These are phyloP conservation scores for button mushroom (Agaricus bisporus) DNA, from an alignment of 768 basidiomycete genomes.

Conservation along the genomic window DNA sequence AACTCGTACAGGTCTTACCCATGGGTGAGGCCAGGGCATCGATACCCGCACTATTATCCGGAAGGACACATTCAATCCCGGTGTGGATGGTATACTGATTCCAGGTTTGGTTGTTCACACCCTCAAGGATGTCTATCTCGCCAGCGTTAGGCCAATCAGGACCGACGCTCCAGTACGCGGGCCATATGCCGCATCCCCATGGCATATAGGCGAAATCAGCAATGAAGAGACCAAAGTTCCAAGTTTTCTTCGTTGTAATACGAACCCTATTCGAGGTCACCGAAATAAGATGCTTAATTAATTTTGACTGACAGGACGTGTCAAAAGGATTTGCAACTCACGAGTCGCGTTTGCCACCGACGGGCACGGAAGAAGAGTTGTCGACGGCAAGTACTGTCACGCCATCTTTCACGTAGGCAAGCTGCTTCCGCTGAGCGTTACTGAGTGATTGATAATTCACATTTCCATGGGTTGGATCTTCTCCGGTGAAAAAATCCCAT, in stretches of 20 bases:
- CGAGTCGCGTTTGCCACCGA: slow-evolving; percentile 51
- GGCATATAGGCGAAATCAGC: slow-evolving; percentile 68
- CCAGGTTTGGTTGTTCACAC: slow-evolving; percentile 48
- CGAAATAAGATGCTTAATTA: not conserved
- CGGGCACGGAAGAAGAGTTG: slow-evolving; percentile 36
- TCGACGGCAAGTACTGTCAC: slow-evolving; percentile 61
- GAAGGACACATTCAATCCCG: slow-evolving; percentile 30
- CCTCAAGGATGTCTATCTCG: slow-evolving; percentile 73
- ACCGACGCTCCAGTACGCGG: slow-evolving; percentile 46
- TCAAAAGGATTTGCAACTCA: slow-evolving; percentile 19
- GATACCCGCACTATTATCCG: slow-evolving; percentile 16
- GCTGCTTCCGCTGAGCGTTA: slow-evolving; percentile 43
- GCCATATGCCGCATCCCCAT: slow-evolving; percentile 60
- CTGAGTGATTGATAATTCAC: slow-evolving; percentile 50
- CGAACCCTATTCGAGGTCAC: slow-evolving; percentile 46
- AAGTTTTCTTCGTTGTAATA: slow-evolving; percentile 56
- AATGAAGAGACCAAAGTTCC: slow-evolving; percentile 62
- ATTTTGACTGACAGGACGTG: slow-evolving; percentile 8
- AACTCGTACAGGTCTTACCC: slow-evolving; percentile 33
- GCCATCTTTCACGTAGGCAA: slow-evolving; percentile 61
- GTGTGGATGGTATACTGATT: slow-evolving; percentile 70
- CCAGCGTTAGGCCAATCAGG: slow-evolving; percentile 45
- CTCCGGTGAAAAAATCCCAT: slow-evolving; percentile 57
- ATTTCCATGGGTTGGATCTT: slow-evolving; percentile 67
- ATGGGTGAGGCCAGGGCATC: slow-evolving; percentile 21